Evolutionary conservation across 2,329 filamentous ascomycete species (phyloP), one percentile per base, ranked within the genome.

Genomic region (Xylaria arbuscula): DNA sequence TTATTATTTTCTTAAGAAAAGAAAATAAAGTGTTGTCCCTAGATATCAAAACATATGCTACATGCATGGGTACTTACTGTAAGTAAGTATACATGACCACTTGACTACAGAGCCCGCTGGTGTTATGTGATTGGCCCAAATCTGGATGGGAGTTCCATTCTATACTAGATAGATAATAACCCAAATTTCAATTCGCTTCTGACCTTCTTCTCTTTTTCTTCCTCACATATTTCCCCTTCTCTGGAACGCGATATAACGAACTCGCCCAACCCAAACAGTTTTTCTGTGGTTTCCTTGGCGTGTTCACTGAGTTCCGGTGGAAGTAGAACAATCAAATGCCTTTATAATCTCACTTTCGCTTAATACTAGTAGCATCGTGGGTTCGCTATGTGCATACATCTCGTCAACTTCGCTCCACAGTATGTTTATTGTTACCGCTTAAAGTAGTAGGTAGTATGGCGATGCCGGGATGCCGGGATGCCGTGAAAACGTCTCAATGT

Each of bases 301-400:
- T 81, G 71, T 84, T 85, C 84, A 81, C 74, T 76, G 76, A 48
- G 64, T 76, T 76, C 77, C 70, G 78, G 77, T 80, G 79, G 85
- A 88, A 87, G 87, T 81, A 89, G 86, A 89, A 72, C 66, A 81
- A 81, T 47, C 42, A 74, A 67, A 79, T 84, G 86, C 83, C 84
- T 87, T 88, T 84, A 88, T 87, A 88, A 89, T 89, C 86, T 84
- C 82, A 80, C 81, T 79, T 80, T 82, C 81, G 81, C 83, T 82
- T 68, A 7, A 77, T 76, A 74, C 63, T 71, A 80, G 81, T 83
- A 82, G 84, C 82, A 82, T 81, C 79, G 80, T 82, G 83, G 87
- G 86, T 89, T 89, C 87, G 87, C 87, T 89, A 86, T 86, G 86
- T 80, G 86, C 86, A 83, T 78, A 88, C 85, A 89, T 73, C 24